A percentile compares a stretch with the other conserved stretches of the same genome.
Conservation (phyloP, 495 filamentous ascomycete genomes). For the Aspergillus hancockii region DNA sequence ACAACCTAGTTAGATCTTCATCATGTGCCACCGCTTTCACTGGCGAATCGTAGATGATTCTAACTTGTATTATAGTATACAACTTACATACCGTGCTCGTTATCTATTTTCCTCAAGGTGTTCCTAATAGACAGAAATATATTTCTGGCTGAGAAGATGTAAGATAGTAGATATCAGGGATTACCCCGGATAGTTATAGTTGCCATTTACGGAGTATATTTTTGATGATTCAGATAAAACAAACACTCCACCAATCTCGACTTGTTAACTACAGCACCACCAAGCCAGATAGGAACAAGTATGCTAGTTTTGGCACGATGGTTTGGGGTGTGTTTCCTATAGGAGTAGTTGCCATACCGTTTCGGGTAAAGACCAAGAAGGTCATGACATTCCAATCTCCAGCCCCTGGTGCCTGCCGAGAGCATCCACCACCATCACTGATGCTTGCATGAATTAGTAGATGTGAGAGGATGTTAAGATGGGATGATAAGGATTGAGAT, state of each 20-base stretch:
- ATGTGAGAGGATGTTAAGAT: constrained; percentile 8
- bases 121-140: not conserved
- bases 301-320: not conserved
- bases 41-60: too few relatives aligned
- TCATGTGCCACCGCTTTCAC: not conserved
- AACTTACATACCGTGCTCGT: not conserved
- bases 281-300: not conserved
- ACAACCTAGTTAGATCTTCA: not conserved
- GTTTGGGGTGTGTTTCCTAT: not conserved
- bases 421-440: not conserved
- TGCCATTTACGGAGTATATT: not conserved
- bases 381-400: not conserved
- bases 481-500: constrained; percentile 15
- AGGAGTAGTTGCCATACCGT: not conserved
- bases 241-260: not conserved
- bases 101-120: not conserved
- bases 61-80: too few relatives aligned
- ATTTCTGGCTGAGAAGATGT: not conserved
- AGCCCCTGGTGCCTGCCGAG: constrained; percentile 13
- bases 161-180: not conserved
- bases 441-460: constrained; percentile 2
- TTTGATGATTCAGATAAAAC: not conserved
- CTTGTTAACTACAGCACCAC: not conserved
- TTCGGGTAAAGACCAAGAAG: not conserved
- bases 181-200: not conserved